Conservation (phyloP, 345 rosid species). For the Linum lewisii region DNA sequence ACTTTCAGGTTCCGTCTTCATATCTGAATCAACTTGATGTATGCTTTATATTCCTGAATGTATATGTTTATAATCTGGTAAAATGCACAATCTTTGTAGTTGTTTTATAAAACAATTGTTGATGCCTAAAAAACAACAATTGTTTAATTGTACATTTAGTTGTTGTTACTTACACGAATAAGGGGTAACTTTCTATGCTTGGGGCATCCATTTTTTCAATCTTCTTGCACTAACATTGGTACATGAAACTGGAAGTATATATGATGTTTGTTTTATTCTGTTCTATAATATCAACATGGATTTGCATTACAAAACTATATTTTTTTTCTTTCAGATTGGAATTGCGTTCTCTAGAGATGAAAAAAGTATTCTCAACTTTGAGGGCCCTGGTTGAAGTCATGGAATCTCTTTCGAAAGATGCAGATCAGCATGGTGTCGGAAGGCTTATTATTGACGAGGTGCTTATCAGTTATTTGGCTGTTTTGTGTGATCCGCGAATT, state of each 20-base stretch:
- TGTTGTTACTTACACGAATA: no score
- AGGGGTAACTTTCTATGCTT: not conserved
- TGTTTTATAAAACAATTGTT: no score
- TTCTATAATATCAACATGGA: not conserved
- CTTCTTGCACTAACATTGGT: not conserved
- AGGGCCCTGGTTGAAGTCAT: constrained; percentile 84
- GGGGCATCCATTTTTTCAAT: not conserved
- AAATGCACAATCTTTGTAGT: not conserved
- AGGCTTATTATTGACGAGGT: constrained; percentile 84
- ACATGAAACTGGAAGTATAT: not conserved
- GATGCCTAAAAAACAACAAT: no score
- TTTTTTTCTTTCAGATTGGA: constrained; percentile 27
- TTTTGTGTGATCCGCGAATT: not conserved
- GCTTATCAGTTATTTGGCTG: constrained; percentile 4
- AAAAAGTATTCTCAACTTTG: constrained; percentile 72
- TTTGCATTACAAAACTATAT: not conserved
- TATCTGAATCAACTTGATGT: not conserved
- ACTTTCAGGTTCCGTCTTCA: not conserved
- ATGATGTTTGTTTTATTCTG: not conserved
- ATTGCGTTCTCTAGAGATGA: constrained; percentile 44
- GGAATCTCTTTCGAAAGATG: constrained; percentile 83
- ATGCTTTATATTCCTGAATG: not conserved
- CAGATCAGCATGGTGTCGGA: constrained; percentile 85
- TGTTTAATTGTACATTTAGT: no score
- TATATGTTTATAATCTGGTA: not conserved